Conservation (phyloP, 495 filamentous ascomycete genomes). For the Aspergillus wentii region DNA sequence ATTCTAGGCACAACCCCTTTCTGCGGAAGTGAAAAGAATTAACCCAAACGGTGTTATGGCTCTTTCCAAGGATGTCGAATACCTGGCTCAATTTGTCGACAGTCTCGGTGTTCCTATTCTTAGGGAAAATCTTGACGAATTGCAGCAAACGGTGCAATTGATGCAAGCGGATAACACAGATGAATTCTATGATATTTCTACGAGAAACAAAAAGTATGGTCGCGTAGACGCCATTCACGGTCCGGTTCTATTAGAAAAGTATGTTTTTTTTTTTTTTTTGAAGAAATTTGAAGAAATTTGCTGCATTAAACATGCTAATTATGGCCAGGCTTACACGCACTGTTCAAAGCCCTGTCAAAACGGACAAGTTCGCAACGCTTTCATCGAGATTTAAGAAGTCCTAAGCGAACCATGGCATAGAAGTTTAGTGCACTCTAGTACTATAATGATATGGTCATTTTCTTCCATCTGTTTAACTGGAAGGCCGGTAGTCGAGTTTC, state of each 20-base stretch:
- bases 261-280: constrained; percentile 26
- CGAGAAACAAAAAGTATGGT: constrained; percentile 85
- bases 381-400: constrained; percentile 66
- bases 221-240: constrained; percentile 88
- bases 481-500: no score
- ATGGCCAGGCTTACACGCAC: constrained; percentile 55
- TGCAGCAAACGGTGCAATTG: constrained; percentile 83
- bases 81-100: constrained; percentile 80
- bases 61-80: constrained; percentile 75
- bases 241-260: constrained; percentile 85
- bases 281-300: no score
- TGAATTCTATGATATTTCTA: constrained; percentile 88
- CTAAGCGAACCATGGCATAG: constrained; percentile 7
- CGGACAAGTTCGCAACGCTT: constrained; percentile 62
- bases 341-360: constrained; percentile 53
- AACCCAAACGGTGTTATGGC: constrained; percentile 79
- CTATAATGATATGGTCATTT: no score
- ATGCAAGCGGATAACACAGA: constrained; percentile 87
- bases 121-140: constrained; percentile 80
- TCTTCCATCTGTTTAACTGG: no score
- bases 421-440: no score
- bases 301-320: constrained; percentile 36
- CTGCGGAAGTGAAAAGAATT: constrained; percentile 73
- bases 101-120: constrained; percentile 76
- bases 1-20: constrained; percentile 70